Evolutionary conservation across 2,329 filamentous ascomycete genomes (phyloP).

Genomic region (Coniochaeta ligniaria): DNA sequence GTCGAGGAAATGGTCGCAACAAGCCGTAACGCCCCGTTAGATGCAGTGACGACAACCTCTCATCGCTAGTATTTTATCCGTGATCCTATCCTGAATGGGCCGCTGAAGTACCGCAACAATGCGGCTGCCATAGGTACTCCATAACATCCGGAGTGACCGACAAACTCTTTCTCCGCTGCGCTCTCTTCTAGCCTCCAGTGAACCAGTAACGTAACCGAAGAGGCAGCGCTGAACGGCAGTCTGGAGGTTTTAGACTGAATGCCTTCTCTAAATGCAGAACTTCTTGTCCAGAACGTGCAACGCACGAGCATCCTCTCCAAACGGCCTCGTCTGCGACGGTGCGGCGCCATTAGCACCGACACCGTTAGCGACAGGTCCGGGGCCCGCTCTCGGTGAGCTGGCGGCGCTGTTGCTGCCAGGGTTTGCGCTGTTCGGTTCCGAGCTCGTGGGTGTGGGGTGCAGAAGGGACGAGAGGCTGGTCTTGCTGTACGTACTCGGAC

Average conservation of each 20-base stretch:
- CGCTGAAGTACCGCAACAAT: not conserved
- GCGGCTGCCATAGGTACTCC: not conserved
- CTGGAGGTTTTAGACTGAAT: not conserved
- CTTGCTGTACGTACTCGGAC: conserved; percentile 22
- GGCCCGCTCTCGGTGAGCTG: conserved; percentile 36
- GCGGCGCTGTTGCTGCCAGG: conserved; percentile 31
- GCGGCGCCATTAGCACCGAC: conserved; percentile 5
- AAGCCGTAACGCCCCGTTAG: not conserved
- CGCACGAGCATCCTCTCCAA: conserved; percentile 16
- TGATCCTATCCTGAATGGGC: not conserved
- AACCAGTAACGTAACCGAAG: not conserved
- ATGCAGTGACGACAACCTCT: not conserved
- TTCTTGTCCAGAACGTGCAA: conserved; percentile 19
- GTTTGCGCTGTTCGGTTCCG: conserved; percentile 38
- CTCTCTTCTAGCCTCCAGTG: not conserved
- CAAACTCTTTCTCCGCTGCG: not conserved
- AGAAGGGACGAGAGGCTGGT: conserved; percentile 41
- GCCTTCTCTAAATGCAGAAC: conserved; percentile 15
- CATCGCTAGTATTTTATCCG: not conserved
- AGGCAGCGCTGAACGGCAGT: not conserved
- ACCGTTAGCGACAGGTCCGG: conserved; percentile 18
- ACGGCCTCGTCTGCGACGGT: conserved; percentile 5
- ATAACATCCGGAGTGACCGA: not conserved
- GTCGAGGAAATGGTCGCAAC: not conserved
- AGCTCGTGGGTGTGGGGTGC: conserved; percentile 40